Evolutionary conservation across 2,329 filamentous ascomycete genomes (phyloP), one percentile per base, ranked within the genome.

Genomic region (Biscogniauxia marginata): DNA sequence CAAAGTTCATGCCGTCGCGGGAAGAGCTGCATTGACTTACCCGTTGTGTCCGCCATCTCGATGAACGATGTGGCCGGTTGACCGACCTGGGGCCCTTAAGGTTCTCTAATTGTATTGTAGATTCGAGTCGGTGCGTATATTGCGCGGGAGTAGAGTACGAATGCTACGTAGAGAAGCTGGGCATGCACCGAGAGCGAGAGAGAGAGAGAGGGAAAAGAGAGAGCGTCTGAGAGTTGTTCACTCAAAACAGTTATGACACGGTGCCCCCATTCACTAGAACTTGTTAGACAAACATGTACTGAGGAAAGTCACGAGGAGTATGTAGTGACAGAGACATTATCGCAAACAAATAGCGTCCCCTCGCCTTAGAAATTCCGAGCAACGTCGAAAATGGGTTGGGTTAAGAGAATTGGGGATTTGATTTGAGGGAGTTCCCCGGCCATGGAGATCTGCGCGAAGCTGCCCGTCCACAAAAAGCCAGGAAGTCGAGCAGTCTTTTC

Each of bases 41-140:
- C 53, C 24, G 24, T 30, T 25, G 44, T 21, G 21, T 59, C 60
- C 50, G 56, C 11, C 61, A 62, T 63, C 23, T 45, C 50, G 47
- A 25, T 47, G 23, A 24, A 47, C 18, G 44, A 34, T 25, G 53
- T 44, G 21, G 53, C 50, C 43, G 55, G 44, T n/a, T 6, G 43
- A 13, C 52, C 55, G 52, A 59, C 57, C 53, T 51, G 47, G 18
- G 22, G 51, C 50, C 48, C 13, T 39, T 39, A 16, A 39, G 30
- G 13, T 39, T 16, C 30, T n/a, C 13, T 39, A 11, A 11, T 39
- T 39, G 30, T 8, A 16, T 16, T 39, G 11, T 39, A 39, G 13
- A 39, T 39, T 39, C 11, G 30, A 11, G 30, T 39, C 30, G 30
- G n/a, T 39, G 30, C 4, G 11, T n/a, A 39, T 11, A 16, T 39